Conservation (phyloP, 2,329 filamentous ascomycete species). For the Verticillium klebahnii region DNA sequence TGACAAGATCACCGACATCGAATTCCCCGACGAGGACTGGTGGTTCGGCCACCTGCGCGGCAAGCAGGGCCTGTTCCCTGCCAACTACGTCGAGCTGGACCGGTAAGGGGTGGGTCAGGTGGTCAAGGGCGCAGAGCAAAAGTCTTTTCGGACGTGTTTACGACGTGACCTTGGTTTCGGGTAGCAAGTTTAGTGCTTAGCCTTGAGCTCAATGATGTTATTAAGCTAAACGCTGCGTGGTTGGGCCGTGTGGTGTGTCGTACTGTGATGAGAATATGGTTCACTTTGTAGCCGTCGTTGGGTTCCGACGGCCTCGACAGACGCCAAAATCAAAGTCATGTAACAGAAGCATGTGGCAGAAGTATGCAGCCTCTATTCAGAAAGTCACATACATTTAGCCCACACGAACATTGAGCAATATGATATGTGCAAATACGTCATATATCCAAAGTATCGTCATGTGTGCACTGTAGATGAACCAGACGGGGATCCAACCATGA, state of each 20-base stretch:
- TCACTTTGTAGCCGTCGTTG: no score
- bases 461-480: background rate
- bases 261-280: no score
- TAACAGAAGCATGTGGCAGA: no score
- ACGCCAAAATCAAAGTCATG: no score
- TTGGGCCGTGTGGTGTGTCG: background rate
- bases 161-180: background rate
- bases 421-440: background rate
- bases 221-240: background rate
- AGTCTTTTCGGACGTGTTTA: background rate
- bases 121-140: conserved; percentile 6
- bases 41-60: conserved; percentile 89
- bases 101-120: conserved; percentile 15
- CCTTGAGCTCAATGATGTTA: background rate
- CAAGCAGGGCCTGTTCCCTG: conserved; percentile 76
- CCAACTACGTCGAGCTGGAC: conserved; percentile 63
- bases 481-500: background rate
- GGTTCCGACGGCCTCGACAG: no score
- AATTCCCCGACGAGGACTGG: conserved; percentile 98
- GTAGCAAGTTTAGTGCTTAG: background rate
- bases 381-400: no score
- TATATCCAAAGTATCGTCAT: background rate
- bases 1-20: conserved; percentile 74
- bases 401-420: background rate
- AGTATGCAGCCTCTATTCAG: no score